phyloP scores from a whole-genome alignment of 257 asterid species.

The Parsonsia alboflavescens region DNA sequence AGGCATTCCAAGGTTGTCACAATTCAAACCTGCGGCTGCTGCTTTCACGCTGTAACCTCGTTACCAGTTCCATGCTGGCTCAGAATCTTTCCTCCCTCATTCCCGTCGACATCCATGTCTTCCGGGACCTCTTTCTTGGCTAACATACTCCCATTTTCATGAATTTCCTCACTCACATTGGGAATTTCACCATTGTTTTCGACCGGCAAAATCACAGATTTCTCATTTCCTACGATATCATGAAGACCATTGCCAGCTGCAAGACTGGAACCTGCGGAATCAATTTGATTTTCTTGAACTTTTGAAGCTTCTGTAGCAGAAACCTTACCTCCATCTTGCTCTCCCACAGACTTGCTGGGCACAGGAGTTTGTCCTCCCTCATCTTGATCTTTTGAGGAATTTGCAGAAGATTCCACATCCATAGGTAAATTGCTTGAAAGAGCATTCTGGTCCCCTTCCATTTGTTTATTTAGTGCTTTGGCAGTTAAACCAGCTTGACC shows the following conservation, averaged over 20 bases:
- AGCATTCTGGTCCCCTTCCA: conserved; percentile 10
- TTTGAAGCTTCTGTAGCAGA: conserved; percentile 7
- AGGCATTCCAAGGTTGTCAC: conserved; percentile 12
- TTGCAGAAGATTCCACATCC: conserved; percentile 26
- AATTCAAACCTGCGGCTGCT: neutral
- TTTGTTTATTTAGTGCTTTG: conserved; percentile 12
- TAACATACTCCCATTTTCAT: conserved; percentile 17
- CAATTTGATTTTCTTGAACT: conserved; percentile 21
- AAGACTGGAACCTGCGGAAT: conserved; percentile 7
- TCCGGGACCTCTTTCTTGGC: conserved; percentile 19
- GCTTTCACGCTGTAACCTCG: conserved; percentile 3
- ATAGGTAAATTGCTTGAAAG: neutral
- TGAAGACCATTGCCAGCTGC: conserved; percentile 10
- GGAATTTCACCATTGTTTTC: conserved; percentile 10
- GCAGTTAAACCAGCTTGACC: conserved; percentile 17
- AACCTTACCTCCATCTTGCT: conserved; percentile 20
- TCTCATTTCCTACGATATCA: conserved; percentile 8
- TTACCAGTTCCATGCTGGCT: conserved; percentile 17
- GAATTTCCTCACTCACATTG: conserved; percentile 16
- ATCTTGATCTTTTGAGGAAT: conserved; percentile 20
- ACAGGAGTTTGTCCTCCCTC: conserved; percentile 29
- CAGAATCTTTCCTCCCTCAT: conserved; percentile 7
- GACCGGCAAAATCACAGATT: conserved; percentile 17
- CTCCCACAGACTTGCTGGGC: conserved; percentile 27
- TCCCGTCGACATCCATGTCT: conserved; percentile 18